phyloP scores from a whole-genome alignment of 2,329 filamentous ascomycete genomes.

The Fusarium chaquense region DNA sequence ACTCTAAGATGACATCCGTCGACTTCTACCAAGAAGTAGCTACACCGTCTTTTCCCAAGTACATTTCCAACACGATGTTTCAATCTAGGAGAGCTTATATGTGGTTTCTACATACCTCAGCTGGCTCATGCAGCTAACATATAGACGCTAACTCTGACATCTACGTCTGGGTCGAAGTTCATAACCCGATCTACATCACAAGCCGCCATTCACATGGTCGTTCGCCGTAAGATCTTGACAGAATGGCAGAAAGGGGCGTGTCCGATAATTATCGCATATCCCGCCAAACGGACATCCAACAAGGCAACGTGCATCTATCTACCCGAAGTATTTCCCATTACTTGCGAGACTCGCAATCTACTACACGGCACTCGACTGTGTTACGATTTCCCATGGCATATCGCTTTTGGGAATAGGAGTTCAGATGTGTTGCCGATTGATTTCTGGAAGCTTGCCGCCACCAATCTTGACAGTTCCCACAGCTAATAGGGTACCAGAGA shows the following conservation, averaged over 20 bases:
- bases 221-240: not conserved
- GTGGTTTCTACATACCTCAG: not conserved
- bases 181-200: not conserved
- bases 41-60: not conserved
- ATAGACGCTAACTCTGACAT: not conserved
- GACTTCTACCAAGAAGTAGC: not conserved
- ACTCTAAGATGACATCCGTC: not conserved
- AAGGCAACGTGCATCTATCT: not conserved
- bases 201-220: not conserved
- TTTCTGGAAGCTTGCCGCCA: constrained; percentile 14
- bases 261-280: not conserved
- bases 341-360: not conserved
- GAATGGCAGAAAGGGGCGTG: not conserved
- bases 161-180: not conserved
- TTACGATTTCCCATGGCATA: not conserved
- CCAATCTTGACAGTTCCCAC: not conserved
- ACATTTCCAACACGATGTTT: not conserved
- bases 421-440: not conserved
- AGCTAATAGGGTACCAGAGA: not conserved
- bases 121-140: not conserved
- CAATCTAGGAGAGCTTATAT: not conserved
- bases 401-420: not conserved
- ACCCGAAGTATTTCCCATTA: not conserved
- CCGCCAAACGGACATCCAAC: not conserved
- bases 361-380: not conserved